Evolutionary conservation across 257 asterid genomes (phyloP).

Genomic region (Solanum etuberosum): DNA sequence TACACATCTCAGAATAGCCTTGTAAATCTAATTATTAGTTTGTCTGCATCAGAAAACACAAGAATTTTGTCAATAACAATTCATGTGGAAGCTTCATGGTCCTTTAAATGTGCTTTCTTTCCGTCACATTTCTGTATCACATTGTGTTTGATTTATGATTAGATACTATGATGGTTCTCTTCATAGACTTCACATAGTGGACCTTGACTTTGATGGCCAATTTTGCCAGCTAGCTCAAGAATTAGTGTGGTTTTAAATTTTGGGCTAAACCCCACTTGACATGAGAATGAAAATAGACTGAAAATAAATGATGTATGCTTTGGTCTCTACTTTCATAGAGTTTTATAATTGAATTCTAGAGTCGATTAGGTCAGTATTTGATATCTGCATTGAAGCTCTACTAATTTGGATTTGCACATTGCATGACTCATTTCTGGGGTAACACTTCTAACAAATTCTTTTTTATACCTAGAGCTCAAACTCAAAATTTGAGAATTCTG

Average conservation of each 20-base stretch:
- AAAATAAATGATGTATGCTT: neutral
- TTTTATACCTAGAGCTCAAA: no score
- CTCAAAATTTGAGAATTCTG: accelerated
- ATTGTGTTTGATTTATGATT: neutral
- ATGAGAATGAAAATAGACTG: neutral
- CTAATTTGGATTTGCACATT: no score
- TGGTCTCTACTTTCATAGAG: neutral
- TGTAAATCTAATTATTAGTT: neutral
- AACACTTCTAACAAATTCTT: no score
- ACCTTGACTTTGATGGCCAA: neutral
- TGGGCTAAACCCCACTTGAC: neutral
- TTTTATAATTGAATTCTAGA: no score
- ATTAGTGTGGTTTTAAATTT: neutral
- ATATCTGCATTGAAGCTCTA: no score
- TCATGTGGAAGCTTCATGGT: neutral
- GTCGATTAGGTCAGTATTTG: no score
- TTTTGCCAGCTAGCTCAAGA: neutral
- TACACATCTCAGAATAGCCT: neutral
- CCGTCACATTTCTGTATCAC: neutral
- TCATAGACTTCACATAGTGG: neutral
- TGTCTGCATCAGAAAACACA: neutral
- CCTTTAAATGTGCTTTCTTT: neutral
- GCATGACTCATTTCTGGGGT: no score
- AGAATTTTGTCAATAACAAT: neutral
- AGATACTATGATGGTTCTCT: neutral